A percentile compares a stretch with the other conserved stretches of the same genome.
Conservation (phyloP, 768 basidiomycete species). For the Calvatia gigantea region DNA sequence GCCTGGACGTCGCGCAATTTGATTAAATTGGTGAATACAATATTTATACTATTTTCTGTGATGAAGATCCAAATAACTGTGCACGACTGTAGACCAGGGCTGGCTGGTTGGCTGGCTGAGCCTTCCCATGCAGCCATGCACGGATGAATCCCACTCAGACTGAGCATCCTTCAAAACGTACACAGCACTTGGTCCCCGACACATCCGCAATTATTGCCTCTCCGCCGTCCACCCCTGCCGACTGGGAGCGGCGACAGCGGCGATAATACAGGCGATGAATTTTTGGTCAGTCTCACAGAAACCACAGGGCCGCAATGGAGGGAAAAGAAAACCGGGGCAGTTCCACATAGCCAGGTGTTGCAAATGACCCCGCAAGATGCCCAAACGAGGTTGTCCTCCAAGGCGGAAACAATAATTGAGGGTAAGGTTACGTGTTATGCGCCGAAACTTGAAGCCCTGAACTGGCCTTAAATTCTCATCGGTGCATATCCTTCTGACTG, state of each 20-base stretch:
- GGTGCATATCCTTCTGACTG: conserved; percentile 52
- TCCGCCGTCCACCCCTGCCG: conserved; percentile 11
- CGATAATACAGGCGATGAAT: conserved; percentile 23
- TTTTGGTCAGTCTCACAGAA: conserved; percentile 34
- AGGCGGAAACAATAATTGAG: conserved; percentile 90
- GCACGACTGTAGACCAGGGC: conserved; percentile 63
- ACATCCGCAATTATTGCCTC: conserved; percentile 34
- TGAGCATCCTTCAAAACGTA: conserved; percentile 85
- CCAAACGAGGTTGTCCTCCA: conserved; percentile 93
- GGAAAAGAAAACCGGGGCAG: conserved; percentile 21
- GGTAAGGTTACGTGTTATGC: conserved; percentile 83
- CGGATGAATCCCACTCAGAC: conserved; percentile 85
- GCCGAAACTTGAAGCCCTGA: conserved; percentile 74
- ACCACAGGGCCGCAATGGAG: conserved; percentile 30
- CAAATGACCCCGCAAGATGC: conserved; percentile 94
- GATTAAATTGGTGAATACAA: conserved; percentile 74
- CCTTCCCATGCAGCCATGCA: conserved; percentile 88
- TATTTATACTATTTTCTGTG: background rate
- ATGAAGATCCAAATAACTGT: background rate
- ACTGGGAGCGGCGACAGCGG: conserved; percentile 18
- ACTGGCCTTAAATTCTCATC: conserved; percentile 80
- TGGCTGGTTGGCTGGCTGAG: no score
- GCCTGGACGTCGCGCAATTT: conserved; percentile 73
- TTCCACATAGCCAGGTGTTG: conserved; percentile 78
- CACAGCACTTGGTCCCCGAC: conserved; percentile 89